Percentiles rank a stretch among this genome's conserved stretches.
These are phyloP conservation scores for Solanum sejunctum DNA, from an alignment of 257 asterid genomes.

Conservation along the genomic window DNA sequence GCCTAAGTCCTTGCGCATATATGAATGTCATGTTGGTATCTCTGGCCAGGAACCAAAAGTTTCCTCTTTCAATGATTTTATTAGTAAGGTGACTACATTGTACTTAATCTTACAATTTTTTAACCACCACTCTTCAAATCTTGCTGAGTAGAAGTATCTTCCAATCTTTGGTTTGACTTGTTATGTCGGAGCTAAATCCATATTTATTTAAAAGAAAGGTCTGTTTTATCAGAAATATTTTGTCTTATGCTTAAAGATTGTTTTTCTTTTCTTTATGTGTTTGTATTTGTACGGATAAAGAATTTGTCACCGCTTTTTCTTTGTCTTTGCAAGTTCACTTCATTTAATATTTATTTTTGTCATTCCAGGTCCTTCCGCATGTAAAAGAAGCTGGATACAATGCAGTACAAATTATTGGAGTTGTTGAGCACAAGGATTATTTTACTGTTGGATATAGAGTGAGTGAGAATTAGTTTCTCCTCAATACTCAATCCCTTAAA, in stretches of 20 bases:
- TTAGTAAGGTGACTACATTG: constrained; percentile 33
- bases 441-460: constrained; percentile 83
- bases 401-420: constrained; percentile 80
- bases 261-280: neutral
- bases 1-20: constrained; percentile 79
- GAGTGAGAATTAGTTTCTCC: constrained; percentile 19
- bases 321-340: neutral
- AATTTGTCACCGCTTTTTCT: neutral
- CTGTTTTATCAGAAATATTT: neutral
- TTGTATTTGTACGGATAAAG: neutral
- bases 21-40: constrained; percentile 95
- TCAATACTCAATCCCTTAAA: neutral
- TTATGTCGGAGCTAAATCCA: neutral
- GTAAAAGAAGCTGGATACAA: constrained; percentile 94
- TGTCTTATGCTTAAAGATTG: neutral
- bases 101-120: neutral
- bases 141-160: neutral
- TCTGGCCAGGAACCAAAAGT: constrained; percentile 66
- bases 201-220: neutral
- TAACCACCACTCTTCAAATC: neutral
- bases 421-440: constrained; percentile 92
- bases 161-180: neutral
- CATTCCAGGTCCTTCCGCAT: constrained; percentile 69
- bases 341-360: neutral
- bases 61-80: constrained; percentile 62